These are phyloP conservation scores for Thraustochytrium striatum DNA, from an alignment of 352 stramenopile species.

Conservation along the genomic window DNA sequence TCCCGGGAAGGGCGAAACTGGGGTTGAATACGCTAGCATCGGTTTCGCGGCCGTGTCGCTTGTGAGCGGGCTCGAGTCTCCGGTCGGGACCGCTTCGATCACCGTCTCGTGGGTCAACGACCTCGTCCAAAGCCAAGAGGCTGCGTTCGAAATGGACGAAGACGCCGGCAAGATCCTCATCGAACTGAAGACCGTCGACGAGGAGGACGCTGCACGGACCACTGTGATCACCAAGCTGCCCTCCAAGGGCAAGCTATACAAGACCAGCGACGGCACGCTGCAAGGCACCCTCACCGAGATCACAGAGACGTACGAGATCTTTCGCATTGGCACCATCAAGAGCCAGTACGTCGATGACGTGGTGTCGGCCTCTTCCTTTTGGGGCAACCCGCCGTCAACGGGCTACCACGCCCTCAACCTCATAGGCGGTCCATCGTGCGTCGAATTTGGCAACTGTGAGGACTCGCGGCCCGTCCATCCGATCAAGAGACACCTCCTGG, in stretches of 20 bases:
- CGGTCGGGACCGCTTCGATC: too few species aligned
- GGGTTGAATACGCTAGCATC: too few species aligned
- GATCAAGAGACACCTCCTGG: neutral
- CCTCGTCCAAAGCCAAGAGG: too few species aligned
- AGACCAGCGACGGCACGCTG: neutral
- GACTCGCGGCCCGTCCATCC: neutral
- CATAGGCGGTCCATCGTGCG: neutral
- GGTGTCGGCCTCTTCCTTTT: neutral
- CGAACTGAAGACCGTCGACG: too few species aligned
- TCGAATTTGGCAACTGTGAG: neutral
- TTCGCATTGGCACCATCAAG: neutral
- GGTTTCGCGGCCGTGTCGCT: too few species aligned
- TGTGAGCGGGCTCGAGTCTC: too few species aligned
- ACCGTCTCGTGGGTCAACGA: too few species aligned
- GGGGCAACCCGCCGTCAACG: neutral
- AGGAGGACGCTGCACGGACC: too few species aligned
- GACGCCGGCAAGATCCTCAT: too few species aligned
- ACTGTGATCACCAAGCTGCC: neutral
- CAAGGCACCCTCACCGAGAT: neutral
- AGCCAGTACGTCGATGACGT: neutral
- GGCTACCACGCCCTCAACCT: neutral
- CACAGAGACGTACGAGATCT: neutral
- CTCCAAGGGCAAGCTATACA: neutral
- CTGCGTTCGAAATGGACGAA: too few species aligned
- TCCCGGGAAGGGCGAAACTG: too few species aligned